These are phyloP conservation scores for Moniliella sp. DNA, from an alignment of 1,284 basidiomycete species.

Conservation along the genomic window DNA sequence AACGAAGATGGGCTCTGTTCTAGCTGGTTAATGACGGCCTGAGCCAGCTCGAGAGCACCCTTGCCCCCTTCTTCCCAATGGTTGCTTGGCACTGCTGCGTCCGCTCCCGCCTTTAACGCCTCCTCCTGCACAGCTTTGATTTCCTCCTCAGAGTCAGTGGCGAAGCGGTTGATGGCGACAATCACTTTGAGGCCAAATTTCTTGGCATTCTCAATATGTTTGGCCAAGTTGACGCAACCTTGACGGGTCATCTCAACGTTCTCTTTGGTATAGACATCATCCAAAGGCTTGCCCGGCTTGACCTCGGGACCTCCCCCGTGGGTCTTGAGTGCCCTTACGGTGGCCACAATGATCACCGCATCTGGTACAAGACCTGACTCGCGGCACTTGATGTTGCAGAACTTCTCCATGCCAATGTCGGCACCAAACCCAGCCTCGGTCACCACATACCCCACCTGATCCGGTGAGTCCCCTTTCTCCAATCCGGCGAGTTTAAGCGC, in stretches of 20 bases:
- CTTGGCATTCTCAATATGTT: conserved; percentile 81
- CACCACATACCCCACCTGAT: conserved; percentile 75
- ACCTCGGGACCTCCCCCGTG: conserved; percentile 95
- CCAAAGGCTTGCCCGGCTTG: conserved; percentile 77
- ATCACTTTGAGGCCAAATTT: conserved; percentile 94
- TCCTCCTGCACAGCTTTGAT: conserved; percentile 61
- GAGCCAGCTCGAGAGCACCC: conserved; percentile 24
- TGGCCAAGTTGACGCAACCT: conserved; percentile 76
- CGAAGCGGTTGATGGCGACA: conserved; percentile 82
- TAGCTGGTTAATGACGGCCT: conserved; percentile 20
- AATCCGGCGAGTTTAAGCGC: conserved; percentile 88
- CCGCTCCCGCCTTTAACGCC: conserved; percentile 65
- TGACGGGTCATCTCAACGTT: conserved; percentile 71
- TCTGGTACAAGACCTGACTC: conserved; percentile 77
- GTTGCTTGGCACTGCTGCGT: conserved; percentile 80
- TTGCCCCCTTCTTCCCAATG: conserved; percentile 43
- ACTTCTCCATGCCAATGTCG: conserved; percentile 67
- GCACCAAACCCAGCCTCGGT: conserved; percentile 97
- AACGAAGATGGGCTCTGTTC: conserved; percentile 16
- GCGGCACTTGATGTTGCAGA: conserved; percentile 98
- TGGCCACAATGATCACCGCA: conserved; percentile 84
- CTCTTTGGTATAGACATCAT: conserved; percentile 81
- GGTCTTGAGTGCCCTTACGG: conserved; percentile 93
- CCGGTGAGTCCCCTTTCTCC: conserved; percentile 62
- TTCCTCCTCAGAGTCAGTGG: conserved; percentile 72